phyloP scores from a whole-genome alignment of 805 yeast genomes.

The Ogataea neopini region DNA sequence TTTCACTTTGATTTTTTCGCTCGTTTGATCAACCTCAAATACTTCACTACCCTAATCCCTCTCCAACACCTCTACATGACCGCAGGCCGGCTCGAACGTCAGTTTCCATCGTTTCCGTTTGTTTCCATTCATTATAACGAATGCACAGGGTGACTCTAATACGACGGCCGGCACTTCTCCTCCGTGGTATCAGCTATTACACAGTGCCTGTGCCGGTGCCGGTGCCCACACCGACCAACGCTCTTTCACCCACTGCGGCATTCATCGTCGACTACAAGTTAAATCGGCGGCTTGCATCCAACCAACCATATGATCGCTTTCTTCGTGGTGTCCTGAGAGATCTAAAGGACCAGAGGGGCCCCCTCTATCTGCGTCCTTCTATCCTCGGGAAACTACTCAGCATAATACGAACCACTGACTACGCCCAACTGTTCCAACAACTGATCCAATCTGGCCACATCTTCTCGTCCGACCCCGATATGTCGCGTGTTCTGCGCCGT shows the following conservation, averaged over 20 bases:
- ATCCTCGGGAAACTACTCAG: constrained; percentile 9
- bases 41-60: neutral
- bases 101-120: neutral
- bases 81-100: neutral
- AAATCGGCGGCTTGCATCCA: neutral
- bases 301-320: constrained; percentile 1
- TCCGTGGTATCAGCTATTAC: neutral
- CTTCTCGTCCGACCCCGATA: constrained; percentile 6
- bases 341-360: neutral
- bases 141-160: neutral
- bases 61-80: neutral
- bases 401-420: neutral
- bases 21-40: neutral
- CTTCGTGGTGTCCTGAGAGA: neutral
- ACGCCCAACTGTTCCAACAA: constrained; percentile 8
- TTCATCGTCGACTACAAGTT: neutral
- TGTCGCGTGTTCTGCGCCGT: constrained; percentile 10
- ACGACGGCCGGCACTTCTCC: constrained; percentile 5
- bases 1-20: neutral
- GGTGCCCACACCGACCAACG: no score
- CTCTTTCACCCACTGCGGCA: no score
- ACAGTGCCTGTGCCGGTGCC: no score
- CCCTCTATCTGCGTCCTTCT: neutral
- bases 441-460: constrained; percentile 11
- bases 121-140: neutral